Percentiles rank a stretch among this genome's conserved stretches.
phyloP scores from a whole-genome alignment of 2,329 filamentous ascomycete genomes.

The Clonostachys rosea region DNA sequence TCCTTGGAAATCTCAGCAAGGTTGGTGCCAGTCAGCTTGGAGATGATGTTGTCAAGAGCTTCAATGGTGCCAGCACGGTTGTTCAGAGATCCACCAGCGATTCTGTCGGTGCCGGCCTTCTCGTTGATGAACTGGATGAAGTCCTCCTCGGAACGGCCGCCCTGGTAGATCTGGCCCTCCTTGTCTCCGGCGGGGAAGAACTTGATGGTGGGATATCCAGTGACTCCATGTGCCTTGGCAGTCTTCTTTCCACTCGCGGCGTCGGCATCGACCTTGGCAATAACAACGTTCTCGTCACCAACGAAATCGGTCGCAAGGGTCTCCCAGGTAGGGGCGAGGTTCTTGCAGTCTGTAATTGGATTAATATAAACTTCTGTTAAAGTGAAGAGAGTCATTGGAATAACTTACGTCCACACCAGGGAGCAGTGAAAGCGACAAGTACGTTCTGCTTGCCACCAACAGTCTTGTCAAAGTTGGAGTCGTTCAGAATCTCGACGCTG shows the following conservation, averaged over 20 bases:
- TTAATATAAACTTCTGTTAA: not conserved
- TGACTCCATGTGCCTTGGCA: constrained; percentile 71
- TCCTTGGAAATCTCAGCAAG: constrained; percentile 64
- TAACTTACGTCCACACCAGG: constrained; percentile 94
- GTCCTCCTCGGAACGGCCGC: constrained; percentile 71
- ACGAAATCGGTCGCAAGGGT: constrained; percentile 76
- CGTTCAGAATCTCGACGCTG: constrained; percentile 74
- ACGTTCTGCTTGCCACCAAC: constrained; percentile 86
- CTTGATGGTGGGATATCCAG: constrained; percentile 94
- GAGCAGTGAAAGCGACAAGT: constrained; percentile 93
- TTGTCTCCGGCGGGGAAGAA: constrained; percentile 87
- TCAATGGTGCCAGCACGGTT: constrained; percentile 77
- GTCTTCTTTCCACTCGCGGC: constrained; percentile 77
- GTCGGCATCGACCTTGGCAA: constrained; percentile 96
- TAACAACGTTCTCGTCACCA: constrained; percentile 71
- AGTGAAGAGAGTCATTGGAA: not conserved
- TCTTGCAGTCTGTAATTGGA: constrained; percentile 82
- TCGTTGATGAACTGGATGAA: constrained; percentile 81
- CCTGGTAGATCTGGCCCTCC: constrained; percentile 65
- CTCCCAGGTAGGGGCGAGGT: constrained; percentile 86
- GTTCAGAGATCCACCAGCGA: constrained; percentile 75
- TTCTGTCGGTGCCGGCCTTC: constrained; percentile 83
- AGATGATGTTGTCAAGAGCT: constrained; percentile 69
- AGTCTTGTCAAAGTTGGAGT: constrained; percentile 69
- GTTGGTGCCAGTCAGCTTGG: constrained; percentile 62